Evolutionary conservation across 2,329 filamentous ascomycete species (phyloP), one percentile per base, ranked within the genome.

Genomic region (Aureobasidium sp.): DNA sequence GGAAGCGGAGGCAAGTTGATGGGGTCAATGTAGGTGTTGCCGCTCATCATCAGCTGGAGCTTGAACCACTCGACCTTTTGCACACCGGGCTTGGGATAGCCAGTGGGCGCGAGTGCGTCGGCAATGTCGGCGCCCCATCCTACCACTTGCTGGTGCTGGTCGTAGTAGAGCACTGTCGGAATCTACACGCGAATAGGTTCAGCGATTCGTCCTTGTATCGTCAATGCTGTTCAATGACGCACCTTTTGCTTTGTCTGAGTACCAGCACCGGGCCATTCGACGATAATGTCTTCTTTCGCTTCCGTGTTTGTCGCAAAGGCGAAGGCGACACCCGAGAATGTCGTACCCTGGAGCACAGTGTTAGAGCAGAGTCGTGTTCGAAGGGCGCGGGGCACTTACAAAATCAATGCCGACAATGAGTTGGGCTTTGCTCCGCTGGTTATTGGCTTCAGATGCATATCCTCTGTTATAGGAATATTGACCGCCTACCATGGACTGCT

Each of bases 41-140:
- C 94, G 64, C 91, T 97, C 65, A 97, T 83, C 94, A 97, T 97
- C 62, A 99, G 85, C 79, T 99, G 94, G 68, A 99, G 84, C 81
- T 97, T 97, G 84, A 99, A 97, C 94, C 94, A 99, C 79, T 97
- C 94, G 27, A 97, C 93, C 79, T 97, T 97, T 77, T 97, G 94
- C 68, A 99, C 93, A 66, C 93, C 93, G 37, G 90, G 90, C 80
- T 97, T 97, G 68, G 94, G 94, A 75, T 97, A 97, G 66, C 94
- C 94, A 44, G 94, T 97, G 33, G 94, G 94, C 59, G 94, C 93
- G 67, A 97, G 84, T 66, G 94, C 94, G 77, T 97, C 93, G 64
- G 94, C 91, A 70, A 97, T 97, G 80, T 99, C 94, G 62, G 93
- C 92, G 65, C 94, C 94, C 94, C 94, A 99, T 69, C 94, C 94